Conservation (phyloP, 352 stramenopile species). For the Phytopythium sindhum region DNA sequence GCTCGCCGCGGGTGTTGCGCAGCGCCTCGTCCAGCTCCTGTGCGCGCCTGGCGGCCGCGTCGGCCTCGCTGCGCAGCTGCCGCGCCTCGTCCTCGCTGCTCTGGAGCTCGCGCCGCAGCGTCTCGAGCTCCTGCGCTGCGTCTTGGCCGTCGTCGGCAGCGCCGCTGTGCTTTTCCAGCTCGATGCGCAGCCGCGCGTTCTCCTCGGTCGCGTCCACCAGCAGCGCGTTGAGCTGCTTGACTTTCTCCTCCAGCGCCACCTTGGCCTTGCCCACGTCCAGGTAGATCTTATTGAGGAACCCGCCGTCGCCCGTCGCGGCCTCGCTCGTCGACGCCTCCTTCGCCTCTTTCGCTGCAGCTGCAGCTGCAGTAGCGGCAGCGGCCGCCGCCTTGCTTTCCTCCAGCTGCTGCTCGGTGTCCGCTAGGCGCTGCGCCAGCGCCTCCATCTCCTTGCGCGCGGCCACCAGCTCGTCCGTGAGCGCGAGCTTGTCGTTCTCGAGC, state of each 20-base stretch:
- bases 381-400: neutral
- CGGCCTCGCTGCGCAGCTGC: conserved; percentile 19
- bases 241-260: conserved; percentile 61
- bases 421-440: conserved; percentile 24
- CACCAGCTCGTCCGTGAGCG: conserved; percentile 33
- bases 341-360: neutral
- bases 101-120: conserved; percentile 19
- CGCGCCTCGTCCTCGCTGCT: neutral
- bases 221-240: conserved; percentile 51
- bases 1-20: conserved; percentile 17
- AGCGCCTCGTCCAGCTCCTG: conserved; percentile 10
- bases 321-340: conserved; percentile 12
- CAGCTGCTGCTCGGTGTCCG: conserved; percentile 6
- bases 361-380: neutral
- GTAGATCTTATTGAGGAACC: conserved; percentile 82
- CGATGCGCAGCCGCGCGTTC: conserved; percentile 37
- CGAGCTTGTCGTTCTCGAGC: conserved; percentile 24
- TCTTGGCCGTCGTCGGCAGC: conserved; percentile 5
- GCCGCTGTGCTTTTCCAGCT: conserved; percentile 19
- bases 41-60: conserved; percentile 19
- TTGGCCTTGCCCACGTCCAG: conserved; percentile 80
- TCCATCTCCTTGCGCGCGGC: conserved; percentile 34
- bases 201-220: conserved; percentile 43
- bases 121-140: conserved; percentile 14
- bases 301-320: conserved; percentile 12